Base-by-base conservation (phyloP, 1,284 basidiomycete genomes). In the Chondrostereum purpureum region DNA sequence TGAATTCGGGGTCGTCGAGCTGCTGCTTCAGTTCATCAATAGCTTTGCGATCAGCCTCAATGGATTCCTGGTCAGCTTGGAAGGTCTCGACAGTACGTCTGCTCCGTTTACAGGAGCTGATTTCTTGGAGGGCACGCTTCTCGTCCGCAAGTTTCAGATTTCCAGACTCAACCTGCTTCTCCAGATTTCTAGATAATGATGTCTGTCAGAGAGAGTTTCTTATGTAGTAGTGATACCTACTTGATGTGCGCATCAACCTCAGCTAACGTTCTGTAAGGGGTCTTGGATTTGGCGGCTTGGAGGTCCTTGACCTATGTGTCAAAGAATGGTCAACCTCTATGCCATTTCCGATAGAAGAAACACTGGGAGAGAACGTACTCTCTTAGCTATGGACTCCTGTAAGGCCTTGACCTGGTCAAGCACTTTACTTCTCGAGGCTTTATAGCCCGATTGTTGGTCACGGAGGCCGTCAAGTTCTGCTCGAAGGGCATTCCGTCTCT, bases 131-230 rank as follows among this genome's bases (percentile, higher is more conserved):
- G 4, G 94, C 91, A 53, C 91, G 85, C 68, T 97, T 98, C 69
- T 99, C 96, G 46, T 97, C 95, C 31, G 88, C 93, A 46, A 99
- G 77, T 65, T 93, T 97, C 78, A 99, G 77, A 52, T 62, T 80
- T 17, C 95, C 96, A 6, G 89, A 88, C 60, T 98, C 95, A 49
- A 99, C 84, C 61, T 93, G 88, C 57, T 77, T 85, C 51, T 94
- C 89, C 57, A 93, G 73, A 53, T 82, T 73, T 55, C 90, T 94
- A 57, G n/a, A 47, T 2, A 22, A 42, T 47, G 13, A 53, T 39
- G 16, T 45, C 46, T 48, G n/a, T n/a, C n/a, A 43, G 47, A 42
- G 43, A 34, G 27, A 41, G 22, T 20, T 24, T 20, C 19, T 18
- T 12, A n/a, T n/a, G n/a, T n/a, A n/a, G n/a, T n/a, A n/a, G n/a